Evolutionary conservation across 2,329 filamentous ascomycete species (phyloP).

Genomic region (Podosphaera fusca): DNA sequence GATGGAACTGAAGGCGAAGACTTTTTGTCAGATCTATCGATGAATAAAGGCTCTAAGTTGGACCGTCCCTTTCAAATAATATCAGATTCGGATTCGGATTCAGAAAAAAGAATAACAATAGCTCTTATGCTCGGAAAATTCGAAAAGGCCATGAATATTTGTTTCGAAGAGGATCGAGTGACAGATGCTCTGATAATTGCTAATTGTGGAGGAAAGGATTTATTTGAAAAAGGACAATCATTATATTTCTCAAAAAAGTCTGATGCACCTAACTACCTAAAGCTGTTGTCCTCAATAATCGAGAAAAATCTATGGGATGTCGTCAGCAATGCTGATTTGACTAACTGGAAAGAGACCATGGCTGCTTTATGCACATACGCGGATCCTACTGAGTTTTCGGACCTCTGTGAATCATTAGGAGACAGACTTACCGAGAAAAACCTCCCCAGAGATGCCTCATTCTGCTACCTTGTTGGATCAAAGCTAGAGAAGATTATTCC

Average conservation of each 20-base stretch:
- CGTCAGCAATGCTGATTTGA: constrained; percentile 82
- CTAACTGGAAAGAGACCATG: constrained; percentile 94
- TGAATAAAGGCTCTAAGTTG: constrained; percentile 77
- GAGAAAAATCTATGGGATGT: constrained; percentile 96
- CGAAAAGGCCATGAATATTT: constrained; percentile 69
- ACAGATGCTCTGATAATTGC: constrained; percentile 97
- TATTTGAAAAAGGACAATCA: constrained; percentile 81
- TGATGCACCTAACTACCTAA: constrained; percentile 72
- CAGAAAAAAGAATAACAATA: constrained; percentile 70
- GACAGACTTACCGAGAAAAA: constrained; percentile 67
- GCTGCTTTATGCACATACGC: constrained; percentile 89
- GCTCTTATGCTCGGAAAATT: constrained; percentile 82
- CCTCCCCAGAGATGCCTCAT: constrained; percentile 70
- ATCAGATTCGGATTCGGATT: constrained; percentile 56
- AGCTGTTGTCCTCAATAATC: constrained; percentile 74
- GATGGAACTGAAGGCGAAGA: constrained; percentile 54
- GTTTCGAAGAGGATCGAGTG: constrained; percentile 67
- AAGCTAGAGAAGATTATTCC: constrained; percentile 92
- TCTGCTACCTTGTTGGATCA: constrained; percentile 88
- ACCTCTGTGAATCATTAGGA: constrained; percentile 83
- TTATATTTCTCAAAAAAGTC: constrained; percentile 71
- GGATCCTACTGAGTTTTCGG: constrained; percentile 71
- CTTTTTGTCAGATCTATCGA: constrained; percentile 65
- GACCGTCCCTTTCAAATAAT: constrained; percentile 88
- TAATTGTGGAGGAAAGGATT: constrained; percentile 81